Base-by-base conservation (phyloP, 768 basidiomycete genomes). In the Inosperma sp. region DNA sequence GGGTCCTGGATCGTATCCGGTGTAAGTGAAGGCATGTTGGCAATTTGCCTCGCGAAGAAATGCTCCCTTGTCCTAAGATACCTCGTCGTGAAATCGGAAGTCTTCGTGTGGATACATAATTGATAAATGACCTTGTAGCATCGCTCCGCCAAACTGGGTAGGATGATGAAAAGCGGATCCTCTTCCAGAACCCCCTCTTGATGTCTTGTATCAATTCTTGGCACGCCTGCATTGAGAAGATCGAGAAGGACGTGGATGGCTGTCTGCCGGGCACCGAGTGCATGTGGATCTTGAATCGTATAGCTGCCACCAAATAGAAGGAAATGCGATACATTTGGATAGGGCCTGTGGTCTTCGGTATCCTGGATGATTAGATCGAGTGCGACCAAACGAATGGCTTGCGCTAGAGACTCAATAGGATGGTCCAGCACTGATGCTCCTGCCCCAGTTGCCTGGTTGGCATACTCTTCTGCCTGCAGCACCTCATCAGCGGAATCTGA, bases 41-140 rank as follows among this genome's bases (percentile, higher is more conserved):
- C 78, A n/a, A 95, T 77, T 61, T 96, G 93, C 2, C 88, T 79
- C 3, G 82, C 81, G 60, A 93, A 93, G 71, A 93, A 97, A 60
- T 93, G 84, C 65, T 95, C 88, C 7, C 85, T 76, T 2, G 88
- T 90, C 29, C 89, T 84, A 27, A 96, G 76, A 62, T 95, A 96
- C 0, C 91, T 82, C 68, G 88, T 84, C 4, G 82, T 84, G 49
- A 84, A 82, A 29, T 84, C 82, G 0, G 88, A 88, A 0, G 93
- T 95, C 33, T 80, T 76, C 7, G 86, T 79, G 60, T 97, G 91
- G n/a, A 83, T 77, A 68, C 90, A 95, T 1, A 98, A 78, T 52
- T 95, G 88, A 62, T 88, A 78, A 16, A 97, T 70, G 42, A 96
- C 76, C 29, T 80, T 80, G 61, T 94, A 93, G 60, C 84, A 87